Percentiles rank a stretch among this genome's conserved stretches.
Evolutionary conservation across 116 monocot genomes (phyloP).

Genomic region (Dioscorea cayenensis): DNA sequence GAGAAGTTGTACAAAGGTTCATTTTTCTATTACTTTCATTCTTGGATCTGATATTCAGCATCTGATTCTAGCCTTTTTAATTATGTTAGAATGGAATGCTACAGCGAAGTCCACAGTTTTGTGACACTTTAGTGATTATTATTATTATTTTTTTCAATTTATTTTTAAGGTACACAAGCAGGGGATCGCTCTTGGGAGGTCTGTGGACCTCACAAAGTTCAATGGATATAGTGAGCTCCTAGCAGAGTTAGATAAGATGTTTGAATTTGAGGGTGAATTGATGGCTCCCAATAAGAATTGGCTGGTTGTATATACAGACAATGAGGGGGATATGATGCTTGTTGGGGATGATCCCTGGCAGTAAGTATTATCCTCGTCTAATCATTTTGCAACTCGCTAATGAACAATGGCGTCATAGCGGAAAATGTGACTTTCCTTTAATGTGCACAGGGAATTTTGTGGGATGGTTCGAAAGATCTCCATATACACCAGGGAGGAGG

Average conservation of each 20-base stretch:
- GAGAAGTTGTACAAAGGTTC: constrained; percentile 66
- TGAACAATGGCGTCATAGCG: not conserved
- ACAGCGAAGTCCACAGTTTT: no score
- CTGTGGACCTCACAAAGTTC: constrained; percentile 16
- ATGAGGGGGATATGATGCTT: constrained; percentile 27
- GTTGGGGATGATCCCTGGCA: constrained; percentile 21
- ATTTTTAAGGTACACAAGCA: constrained; percentile 16
- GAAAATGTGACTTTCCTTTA: not conserved
- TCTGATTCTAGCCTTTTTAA: not conserved
- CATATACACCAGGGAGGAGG: constrained; percentile 64
- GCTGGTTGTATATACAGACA: constrained; percentile 15
- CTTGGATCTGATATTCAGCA: not conserved
- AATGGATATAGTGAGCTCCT: constrained; percentile 16
- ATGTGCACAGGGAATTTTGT: constrained; percentile 48
- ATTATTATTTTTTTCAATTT: not conserved
- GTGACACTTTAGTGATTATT: not conserved
- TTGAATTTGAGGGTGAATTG: constrained; percentile 14
- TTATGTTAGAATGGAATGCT: not conserved
- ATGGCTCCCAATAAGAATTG: constrained; percentile 9
- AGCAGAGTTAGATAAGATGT: constrained; percentile 16
- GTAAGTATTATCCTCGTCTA: not conserved
- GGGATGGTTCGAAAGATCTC: constrained; percentile 57
- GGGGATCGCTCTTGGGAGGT: constrained; percentile 18
- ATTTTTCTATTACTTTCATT: not conserved
- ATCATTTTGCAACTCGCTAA: no score